These are phyloP conservation scores for Vanderwaltozyma polyspora DNA, from an alignment of 805 yeast species.

Conservation along the genomic window DNA sequence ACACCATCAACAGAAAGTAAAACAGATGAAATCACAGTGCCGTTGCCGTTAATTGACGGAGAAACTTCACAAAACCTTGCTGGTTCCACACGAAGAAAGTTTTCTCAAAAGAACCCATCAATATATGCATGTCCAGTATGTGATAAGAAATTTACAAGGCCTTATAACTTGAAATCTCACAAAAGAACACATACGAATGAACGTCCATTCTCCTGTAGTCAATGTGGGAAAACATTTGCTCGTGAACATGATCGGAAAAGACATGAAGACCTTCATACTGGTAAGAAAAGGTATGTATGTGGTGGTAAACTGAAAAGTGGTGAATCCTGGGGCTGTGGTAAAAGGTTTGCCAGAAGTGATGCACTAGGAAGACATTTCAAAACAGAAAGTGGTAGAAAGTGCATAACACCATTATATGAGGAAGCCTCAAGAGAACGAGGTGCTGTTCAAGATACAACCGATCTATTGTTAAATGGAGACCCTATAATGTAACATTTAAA, in stretches of 20 bases:
- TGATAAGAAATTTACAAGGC: conserved; percentile 79
- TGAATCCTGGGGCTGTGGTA: conserved; percentile 67
- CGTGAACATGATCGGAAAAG: conserved; percentile 68
- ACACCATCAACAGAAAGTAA: background rate
- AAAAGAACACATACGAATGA: conserved; percentile 83
- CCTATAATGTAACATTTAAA: background rate
- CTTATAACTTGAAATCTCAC: conserved; percentile 87
- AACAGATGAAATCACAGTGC: background rate
- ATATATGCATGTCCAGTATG: conserved; percentile 63
- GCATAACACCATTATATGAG: conserved; percentile 57
- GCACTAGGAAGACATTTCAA: conserved; percentile 70
- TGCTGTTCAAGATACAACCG: background rate
- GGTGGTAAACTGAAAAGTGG: conserved; percentile 53
- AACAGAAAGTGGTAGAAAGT: conserved; percentile 66
- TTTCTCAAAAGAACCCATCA: conserved; percentile 18
- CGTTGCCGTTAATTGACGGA: conserved; percentile 7
- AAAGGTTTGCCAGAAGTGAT: conserved; percentile 68
- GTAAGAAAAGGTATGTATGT: conserved; percentile 66
- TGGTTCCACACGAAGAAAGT: background rate
- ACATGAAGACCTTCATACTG: conserved; percentile 66
- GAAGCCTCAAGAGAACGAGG: conserved; percentile 34
- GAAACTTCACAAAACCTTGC: conserved; percentile 7
- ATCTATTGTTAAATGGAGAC: background rate
- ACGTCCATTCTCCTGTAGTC: conserved; percentile 59
- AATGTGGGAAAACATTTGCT: conserved; percentile 76